phyloP scores from a whole-genome alignment of 2,329 filamentous ascomycete species.

The Cytospora mali region DNA sequence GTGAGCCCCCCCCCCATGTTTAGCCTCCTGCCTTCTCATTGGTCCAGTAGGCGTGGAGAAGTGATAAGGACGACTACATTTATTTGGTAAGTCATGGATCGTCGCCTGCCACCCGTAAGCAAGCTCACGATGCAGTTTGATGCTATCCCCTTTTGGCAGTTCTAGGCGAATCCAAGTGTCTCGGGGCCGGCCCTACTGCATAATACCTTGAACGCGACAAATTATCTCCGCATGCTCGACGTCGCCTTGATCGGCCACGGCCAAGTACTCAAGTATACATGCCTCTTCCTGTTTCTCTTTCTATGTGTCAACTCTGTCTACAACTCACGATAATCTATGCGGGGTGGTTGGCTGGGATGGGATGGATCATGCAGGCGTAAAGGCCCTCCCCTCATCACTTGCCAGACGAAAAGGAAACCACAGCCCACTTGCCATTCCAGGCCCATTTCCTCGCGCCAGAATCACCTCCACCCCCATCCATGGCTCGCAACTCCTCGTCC shows the following conservation, averaged over 20 bases:
- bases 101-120: not conserved
- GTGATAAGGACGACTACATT: conserved; percentile 17
- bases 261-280: not conserved
- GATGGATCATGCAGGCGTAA: not conserved
- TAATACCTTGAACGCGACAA: too few species aligned
- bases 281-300: not conserved
- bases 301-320: not conserved
- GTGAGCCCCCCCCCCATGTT: conserved; percentile 4
- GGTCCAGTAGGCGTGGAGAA: not conserved
- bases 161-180: not conserved
- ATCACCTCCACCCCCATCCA: conserved; percentile 71
- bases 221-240: not conserved
- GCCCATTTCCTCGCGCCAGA: conserved; percentile 80
- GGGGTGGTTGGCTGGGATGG: not conserved
- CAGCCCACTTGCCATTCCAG: conserved; percentile 95
- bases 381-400: conserved; percentile 13
- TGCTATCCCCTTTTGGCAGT: not conserved
- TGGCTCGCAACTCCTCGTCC: conserved; percentile 76
- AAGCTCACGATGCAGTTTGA: not conserved
- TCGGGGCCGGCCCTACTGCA: not conserved
- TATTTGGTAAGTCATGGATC: conserved; percentile 8
- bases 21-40: conserved; percentile 22
- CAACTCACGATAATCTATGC: not conserved
- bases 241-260: not conserved
- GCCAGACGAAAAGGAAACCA: conserved; percentile 72